Base-by-base conservation (phyloP, 2,329 filamentous ascomycete species). In the Epichloe gansuensis region DNA sequence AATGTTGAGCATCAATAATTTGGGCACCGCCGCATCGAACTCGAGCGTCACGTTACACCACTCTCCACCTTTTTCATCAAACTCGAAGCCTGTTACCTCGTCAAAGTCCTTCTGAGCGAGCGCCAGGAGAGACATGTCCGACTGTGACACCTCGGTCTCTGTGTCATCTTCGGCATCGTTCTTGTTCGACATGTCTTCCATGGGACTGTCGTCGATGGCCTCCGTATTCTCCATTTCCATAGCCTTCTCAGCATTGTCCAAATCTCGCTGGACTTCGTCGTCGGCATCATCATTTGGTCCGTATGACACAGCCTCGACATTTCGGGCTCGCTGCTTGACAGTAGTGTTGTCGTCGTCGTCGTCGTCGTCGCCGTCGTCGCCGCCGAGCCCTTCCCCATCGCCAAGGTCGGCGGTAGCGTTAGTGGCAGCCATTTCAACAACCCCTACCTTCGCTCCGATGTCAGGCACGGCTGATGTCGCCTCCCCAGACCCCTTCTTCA, bases 221-320 rank as follows among this genome's bases (percentile, higher is more conserved):
- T 76, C 38, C 72, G 64, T 9, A 31, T 31, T 68, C 21, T 74
- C 70, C 41, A 53, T 52, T 36, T 68, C 66, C 17, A 84, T 81
- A 38, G 81, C 75, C 48, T 55, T 49, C 7, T 80, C 77, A 2
- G 76, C 76, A 21, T 81, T 80, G 2, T 80, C 77, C 61, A 84
- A 77, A 53, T 78, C 75, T 50, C 74, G 72, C 60, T 85, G 82
- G 51, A 94, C 81, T 38, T 78, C 82, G 58, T 88, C 80, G 62
- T 97, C 93, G 4, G 91, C 91, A 5, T 95, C 90, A 63, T 97
- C 93, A 46, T 95, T 94, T 36, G 84, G 87, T 40, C 89, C 91
- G 59, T 96, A 97, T 13, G 89, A 93, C 2, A 91, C 83, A 34
- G 85, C 87, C 67, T 95, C 87, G 50, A 78, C 74, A 41, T 87